Evolutionary conservation across 2,329 filamentous ascomycete species (phyloP).

Genomic region (Pyricularia grisea): DNA sequence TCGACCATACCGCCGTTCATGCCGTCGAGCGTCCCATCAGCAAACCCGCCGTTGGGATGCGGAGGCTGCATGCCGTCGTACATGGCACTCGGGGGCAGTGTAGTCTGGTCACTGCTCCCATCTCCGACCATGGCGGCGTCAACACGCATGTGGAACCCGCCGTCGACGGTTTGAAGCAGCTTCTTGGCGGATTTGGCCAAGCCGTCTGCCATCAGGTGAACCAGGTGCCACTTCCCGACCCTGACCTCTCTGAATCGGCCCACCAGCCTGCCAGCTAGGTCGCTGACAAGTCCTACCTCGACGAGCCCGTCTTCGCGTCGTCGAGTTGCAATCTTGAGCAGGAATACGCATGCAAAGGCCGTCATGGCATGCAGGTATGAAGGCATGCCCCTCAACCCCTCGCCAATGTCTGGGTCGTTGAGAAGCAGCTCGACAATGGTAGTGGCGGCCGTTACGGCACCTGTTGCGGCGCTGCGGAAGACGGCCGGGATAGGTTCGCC

Average conservation of each 20-base stretch:
- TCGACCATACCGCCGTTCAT: constrained; percentile 1
- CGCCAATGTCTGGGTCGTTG: constrained; percentile 22
- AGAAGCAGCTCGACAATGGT: constrained; percentile 27
- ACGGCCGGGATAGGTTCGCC: constrained; percentile 5
- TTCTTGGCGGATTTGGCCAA: constrained; percentile 21
- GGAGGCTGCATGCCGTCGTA: not conserved
- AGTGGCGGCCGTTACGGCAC: constrained; percentile 18
- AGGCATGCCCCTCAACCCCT: constrained; percentile 30
- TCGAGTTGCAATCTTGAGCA: constrained; percentile 36
- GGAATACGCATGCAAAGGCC: constrained; percentile 41
- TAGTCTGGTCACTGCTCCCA: not conserved
- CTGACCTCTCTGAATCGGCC: constrained; percentile 27
- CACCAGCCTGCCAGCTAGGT: constrained; percentile 27
- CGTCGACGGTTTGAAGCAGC: not conserved
- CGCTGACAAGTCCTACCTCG: constrained; percentile 23
- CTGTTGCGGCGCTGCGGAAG: constrained; percentile 9
- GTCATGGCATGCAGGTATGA: constrained; percentile 44
- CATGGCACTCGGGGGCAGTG: not conserved
- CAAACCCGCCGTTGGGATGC: not conserved
- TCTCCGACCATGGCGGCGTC: not conserved
- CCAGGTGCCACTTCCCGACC: constrained; percentile 34
- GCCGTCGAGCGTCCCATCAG: not conserved
- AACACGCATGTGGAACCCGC: not conserved
- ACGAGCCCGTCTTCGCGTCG: constrained; percentile 26
- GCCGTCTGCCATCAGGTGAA: constrained; percentile 34